Evolutionary conservation across 2,329 filamentous ascomycete genomes (phyloP).

Genomic region (Thyridium curvatum): DNA sequence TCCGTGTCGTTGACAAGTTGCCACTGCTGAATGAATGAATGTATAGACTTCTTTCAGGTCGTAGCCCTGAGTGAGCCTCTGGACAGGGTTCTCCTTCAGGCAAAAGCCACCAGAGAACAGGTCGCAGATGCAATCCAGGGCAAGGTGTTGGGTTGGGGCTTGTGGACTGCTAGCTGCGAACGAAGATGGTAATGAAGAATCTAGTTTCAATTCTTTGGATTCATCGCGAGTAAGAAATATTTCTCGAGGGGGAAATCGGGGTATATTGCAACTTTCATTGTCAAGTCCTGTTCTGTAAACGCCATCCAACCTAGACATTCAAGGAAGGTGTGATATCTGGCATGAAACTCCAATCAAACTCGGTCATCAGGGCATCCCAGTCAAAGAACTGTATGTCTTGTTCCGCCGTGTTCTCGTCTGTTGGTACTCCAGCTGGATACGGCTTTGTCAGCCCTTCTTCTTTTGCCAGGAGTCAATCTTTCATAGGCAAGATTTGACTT

Average conservation of each 20-base stretch:
- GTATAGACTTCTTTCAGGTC: conserved; percentile 39
- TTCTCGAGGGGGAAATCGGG: no score
- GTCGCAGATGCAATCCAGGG: conserved; percentile 34
- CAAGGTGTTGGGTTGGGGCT: conserved; percentile 43
- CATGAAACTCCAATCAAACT: conserved; percentile 38
- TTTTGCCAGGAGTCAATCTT: no score
- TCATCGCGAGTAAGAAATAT: no score
- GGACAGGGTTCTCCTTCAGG: conserved; percentile 25
- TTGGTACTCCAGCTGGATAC: conserved; percentile 20
- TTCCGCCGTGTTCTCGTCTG: conserved; percentile 1
- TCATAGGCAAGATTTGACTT: no score
- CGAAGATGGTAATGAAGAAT: conserved; percentile 24
- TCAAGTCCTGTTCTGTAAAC: no score
- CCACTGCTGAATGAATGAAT: no score
- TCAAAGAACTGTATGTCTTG: conserved; percentile 34
- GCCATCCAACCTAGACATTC: no score
- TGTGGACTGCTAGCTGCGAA: conserved; percentile 39
- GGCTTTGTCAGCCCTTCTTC: no score
- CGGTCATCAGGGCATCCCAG: conserved; percentile 44
- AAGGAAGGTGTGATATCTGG: conserved; percentile 5
- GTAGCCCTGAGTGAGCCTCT: conserved; percentile 39
- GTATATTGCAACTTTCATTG: no score
- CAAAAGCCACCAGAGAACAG: conserved; percentile 32
- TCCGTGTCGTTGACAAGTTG: no score
- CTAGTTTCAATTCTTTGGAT: neutral